These are phyloP conservation scores for Drechslerella stenobrocha DNA, from an alignment of 2,329 filamentous ascomycete species.

Conservation along the genomic window DNA sequence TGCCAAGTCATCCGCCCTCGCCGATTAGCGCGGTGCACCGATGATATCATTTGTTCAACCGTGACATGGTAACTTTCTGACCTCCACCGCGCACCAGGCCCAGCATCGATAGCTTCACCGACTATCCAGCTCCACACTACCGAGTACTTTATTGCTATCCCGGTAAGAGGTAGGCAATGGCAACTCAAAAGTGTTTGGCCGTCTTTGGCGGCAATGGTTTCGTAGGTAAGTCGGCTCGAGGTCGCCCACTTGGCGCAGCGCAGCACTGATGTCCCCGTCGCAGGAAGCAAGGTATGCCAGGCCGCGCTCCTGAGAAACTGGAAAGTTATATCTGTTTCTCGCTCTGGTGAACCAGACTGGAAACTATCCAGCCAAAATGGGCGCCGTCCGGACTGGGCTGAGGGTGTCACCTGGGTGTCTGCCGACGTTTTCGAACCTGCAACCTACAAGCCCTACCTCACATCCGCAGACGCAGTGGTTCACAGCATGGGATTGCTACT, in stretches of 20 bases:
- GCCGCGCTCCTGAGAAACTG: conserved; percentile 39
- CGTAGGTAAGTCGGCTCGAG: conserved; percentile 18
- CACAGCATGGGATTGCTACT: conserved; percentile 95
- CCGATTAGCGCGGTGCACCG: conserved; percentile 3
- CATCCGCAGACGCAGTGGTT: conserved; percentile 79
- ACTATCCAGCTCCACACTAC: not conserved
- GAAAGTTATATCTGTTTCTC: conserved; percentile 45
- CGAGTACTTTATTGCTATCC: not conserved
- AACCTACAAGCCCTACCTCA: conserved; percentile 76
- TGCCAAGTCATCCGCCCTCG: not conserved
- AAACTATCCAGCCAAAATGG: conserved; percentile 55
- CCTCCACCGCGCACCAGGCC: not conserved
- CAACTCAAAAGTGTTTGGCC: conserved; percentile 31
- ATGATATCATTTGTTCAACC: conserved; percentile 42
- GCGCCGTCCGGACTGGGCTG: conserved; percentile 69
- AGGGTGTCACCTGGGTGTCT: conserved; percentile 80
- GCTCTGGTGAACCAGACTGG: conserved; percentile 44
- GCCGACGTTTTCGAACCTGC: conserved; percentile 83
- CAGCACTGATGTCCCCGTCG: conserved; percentile 5
- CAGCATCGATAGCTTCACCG: not conserved
- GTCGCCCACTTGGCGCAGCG: not conserved
- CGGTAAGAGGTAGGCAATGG: conserved; percentile 6
- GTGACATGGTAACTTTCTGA: not conserved
- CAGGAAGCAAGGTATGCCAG: conserved; percentile 45
- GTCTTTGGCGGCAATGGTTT: conserved; percentile 48